Percentiles rank a stretch among this genome's conserved stretches.
phyloP scores from a whole-genome alignment of 1,284 basidiomycete species.

The Clitocybe nebularis region DNA sequence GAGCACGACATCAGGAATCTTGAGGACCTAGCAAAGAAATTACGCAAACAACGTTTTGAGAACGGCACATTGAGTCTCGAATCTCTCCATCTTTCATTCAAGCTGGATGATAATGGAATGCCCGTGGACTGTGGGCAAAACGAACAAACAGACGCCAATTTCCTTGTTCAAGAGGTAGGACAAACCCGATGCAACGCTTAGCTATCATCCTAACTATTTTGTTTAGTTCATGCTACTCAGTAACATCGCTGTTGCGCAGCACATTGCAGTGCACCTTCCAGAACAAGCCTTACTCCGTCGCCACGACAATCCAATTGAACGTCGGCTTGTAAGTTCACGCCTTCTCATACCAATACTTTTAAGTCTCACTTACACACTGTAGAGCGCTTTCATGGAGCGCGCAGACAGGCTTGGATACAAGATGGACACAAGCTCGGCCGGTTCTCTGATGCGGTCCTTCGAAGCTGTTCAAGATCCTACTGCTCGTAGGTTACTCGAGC shows the following conservation, averaged over 20 bases:
- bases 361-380: slow-evolving; percentile 6
- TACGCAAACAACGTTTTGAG: slow-evolving; percentile 75
- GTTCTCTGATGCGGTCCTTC: slow-evolving; percentile 83
- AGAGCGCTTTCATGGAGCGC: slow-evolving; percentile 76
- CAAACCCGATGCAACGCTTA: slow-evolving; percentile 1
- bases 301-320: slow-evolving; percentile 90
- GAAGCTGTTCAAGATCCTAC: slow-evolving; percentile 68
- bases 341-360: neutral
- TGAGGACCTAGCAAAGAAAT: slow-evolving; percentile 66
- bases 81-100: slow-evolving; percentile 74
- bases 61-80: slow-evolving; percentile 78
- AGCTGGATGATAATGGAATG: slow-evolving; percentile 77
- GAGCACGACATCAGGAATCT: slow-evolving; percentile 76
- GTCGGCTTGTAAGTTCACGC: slow-evolving; percentile 63
- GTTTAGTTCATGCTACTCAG: slow-evolving; percentile 88
- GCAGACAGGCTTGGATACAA: slow-evolving; percentile 81
- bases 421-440: slow-evolving; percentile 79
- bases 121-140: slow-evolving; percentile 78
- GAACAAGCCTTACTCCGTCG: slow-evolving; percentile 94
- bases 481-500: slow-evolving; percentile 71
- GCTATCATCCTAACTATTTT: slow-evolving; percentile 4
- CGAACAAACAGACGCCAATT: slow-evolving; percentile 69
- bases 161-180: slow-evolving; percentile 84
- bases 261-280: slow-evolving; percentile 90
- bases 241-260: slow-evolving; percentile 88